Base-by-base conservation (phyloP, 257 asterid genomes). In the Fraxinus cuspidata region DNA sequence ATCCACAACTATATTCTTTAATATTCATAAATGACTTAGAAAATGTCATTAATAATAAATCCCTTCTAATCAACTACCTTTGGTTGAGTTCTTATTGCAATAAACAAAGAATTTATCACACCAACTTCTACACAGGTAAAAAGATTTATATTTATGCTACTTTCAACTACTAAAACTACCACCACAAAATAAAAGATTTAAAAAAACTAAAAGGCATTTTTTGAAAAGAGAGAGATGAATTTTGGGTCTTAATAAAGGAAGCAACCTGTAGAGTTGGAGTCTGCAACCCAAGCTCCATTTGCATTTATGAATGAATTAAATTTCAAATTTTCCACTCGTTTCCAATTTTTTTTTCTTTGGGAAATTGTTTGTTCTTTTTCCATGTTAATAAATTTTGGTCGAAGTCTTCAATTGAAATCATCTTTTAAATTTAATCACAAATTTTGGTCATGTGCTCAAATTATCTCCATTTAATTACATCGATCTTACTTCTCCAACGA, bases 151-250 rank as follows among this genome's bases (percentile, higher is more conserved):
- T 72, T 71, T 77, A n/a, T 28, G 78, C 74, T 19, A 2, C 29
- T 74, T 58, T 76, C 87, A 85, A 81, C 89, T 32, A 81, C 84
- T 78, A 60, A 72, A 80, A 51, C 86, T 64, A 82, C 84, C 84
- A 31, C 79, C 70, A 76, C 63, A 28, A 67, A 18, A 32, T 34
- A 19, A n/a, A 69, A 72, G 63, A 72, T 23, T 7, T 37, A 16
- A 37, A 37, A 56, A 34, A 34, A 40, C 8, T 21, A 66, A 56
- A 27, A 73, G 71, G 13, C 63, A 12, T 60, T 56, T 56, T 63
- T 19, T 77, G 29, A 35, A 71, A 25, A 31, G 19, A 29, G 58
- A 74, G 49, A 56, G 12, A 42, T 34, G 15, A 34, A 40, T 58
- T 3, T 15, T 19, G 16, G 23, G 74, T 40, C 70, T 66, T 75